phyloP scores from a whole-genome alignment of 139 green algal species.

The Chlamydomonas incerta region DNA sequence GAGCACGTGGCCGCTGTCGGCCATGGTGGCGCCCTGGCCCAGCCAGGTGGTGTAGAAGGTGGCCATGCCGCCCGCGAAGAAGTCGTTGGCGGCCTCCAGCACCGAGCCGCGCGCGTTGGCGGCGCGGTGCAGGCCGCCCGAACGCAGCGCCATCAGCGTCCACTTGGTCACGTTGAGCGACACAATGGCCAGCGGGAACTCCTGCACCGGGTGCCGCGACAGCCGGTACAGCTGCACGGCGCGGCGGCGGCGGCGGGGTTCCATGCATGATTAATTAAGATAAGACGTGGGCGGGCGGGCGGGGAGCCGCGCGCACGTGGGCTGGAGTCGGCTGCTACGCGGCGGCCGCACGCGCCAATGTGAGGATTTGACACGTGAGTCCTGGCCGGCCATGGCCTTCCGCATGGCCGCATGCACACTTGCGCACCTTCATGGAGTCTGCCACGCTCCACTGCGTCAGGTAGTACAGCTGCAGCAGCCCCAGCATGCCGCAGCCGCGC shows the following conservation, averaged over 20 bases:
- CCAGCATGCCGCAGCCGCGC: constrained; percentile 72
- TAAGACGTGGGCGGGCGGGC: background rate
- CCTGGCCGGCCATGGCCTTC: no score
- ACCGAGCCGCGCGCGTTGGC: constrained; percentile 21
- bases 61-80: constrained; percentile 49
- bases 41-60: constrained; percentile 56
- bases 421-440: no score
- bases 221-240: constrained; percentile 52
- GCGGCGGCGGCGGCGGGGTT: no score
- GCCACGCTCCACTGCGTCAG: background rate
- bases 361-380: no score
- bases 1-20: constrained; percentile 36
- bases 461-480: constrained; percentile 71
- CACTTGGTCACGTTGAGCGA: constrained; percentile 77
- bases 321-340: no score
- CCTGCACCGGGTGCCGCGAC: constrained; percentile 54
- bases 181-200: constrained; percentile 77
- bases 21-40: constrained; percentile 53
- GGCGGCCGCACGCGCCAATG: no score
- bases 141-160: constrained; percentile 53
- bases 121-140: constrained; percentile 31
- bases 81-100: constrained; percentile 43
- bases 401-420: no score
- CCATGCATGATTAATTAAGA: no score
- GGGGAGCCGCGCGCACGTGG: no score